phyloP scores from a whole-genome alignment of 2,329 filamentous ascomycete species.

The Sphaerulina vaccinii region DNA sequence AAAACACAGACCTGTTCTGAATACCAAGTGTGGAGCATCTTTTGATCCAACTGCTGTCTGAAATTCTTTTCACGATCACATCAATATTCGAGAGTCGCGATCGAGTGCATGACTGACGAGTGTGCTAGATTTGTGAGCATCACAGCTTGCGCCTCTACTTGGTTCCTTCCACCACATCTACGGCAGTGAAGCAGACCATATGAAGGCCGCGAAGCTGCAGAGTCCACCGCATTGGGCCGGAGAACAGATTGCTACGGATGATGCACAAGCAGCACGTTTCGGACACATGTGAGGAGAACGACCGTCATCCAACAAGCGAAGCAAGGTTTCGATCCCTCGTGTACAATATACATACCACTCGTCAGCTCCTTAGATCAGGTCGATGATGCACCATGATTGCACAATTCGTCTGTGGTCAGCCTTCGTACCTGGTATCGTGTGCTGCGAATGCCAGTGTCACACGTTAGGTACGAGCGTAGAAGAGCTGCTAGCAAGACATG shows the following conservation, averaged over 20 bases:
- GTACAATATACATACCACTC: background rate
- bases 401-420: background rate
- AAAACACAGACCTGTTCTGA: slow-evolving; percentile 37
- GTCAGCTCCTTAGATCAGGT: background rate
- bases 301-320: background rate
- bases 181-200: too few species aligned
- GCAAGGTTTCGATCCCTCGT: background rate
- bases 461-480: background rate
- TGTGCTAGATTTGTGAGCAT: background rate
- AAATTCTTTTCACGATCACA: slow-evolving; percentile 9
- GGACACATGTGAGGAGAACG: background rate
- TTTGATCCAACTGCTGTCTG: slow-evolving; percentile 40
- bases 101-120: background rate
- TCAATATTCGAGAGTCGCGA: background rate
- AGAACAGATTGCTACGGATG: background rate
- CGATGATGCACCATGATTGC: background rate
- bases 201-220: too few species aligned
- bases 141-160: background rate
- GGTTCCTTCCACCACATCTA: background rate
- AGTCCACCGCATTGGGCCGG: background rate
- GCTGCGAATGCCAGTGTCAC: background rate
- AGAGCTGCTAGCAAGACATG: background rate
- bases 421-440: background rate
- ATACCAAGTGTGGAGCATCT: slow-evolving; percentile 32
- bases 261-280: background rate